phyloP scores from a whole-genome alignment of 306 rosid species.

The Alnus glutinosa region DNA sequence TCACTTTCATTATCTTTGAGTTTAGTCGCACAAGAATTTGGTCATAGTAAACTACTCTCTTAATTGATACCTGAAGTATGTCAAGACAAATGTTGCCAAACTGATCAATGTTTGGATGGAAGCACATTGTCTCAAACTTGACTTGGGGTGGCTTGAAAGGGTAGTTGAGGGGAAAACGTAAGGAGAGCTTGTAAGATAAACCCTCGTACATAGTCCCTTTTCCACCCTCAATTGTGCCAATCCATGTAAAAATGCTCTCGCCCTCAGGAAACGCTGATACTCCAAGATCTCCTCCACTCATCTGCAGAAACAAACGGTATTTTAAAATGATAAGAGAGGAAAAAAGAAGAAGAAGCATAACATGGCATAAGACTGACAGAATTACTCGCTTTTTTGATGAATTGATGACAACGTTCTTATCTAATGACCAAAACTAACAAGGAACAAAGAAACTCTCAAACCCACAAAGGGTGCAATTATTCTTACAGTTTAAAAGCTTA shows the following conservation, averaged over 20 bases:
- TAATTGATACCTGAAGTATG: conserved; percentile 78
- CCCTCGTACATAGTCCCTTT: conserved; percentile 88
- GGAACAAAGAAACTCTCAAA: not conserved
- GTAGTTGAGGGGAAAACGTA: conserved; percentile 83
- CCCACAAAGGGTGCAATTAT: not conserved
- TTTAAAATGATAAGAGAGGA: too few species aligned
- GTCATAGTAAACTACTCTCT: not conserved
- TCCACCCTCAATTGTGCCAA: conserved; percentile 97
- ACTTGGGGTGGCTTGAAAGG: conserved; percentile 95
- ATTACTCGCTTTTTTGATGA: not conserved
- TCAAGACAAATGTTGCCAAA: conserved; percentile 98
- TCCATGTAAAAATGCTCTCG: conserved; percentile 89
- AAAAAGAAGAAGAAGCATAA: not conserved
- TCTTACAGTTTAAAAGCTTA: not conserved
- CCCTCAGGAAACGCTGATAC: conserved; percentile 93
- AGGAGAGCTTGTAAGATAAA: conserved; percentile 87
- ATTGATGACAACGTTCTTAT: not conserved
- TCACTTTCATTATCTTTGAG: not conserved
- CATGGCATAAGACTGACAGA: not conserved
- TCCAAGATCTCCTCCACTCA: conserved; percentile 92
- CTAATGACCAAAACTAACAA: not conserved
- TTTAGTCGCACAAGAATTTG: not conserved
- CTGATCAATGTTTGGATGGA: conserved; percentile 96
- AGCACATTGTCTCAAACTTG: conserved; percentile 92
- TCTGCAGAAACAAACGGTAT: conserved; percentile 43